Evolutionary conservation across 441 rosid genomes (phyloP), one percentile per base, ranked within the genome.

Genomic region (Jatropha multifida): DNA sequence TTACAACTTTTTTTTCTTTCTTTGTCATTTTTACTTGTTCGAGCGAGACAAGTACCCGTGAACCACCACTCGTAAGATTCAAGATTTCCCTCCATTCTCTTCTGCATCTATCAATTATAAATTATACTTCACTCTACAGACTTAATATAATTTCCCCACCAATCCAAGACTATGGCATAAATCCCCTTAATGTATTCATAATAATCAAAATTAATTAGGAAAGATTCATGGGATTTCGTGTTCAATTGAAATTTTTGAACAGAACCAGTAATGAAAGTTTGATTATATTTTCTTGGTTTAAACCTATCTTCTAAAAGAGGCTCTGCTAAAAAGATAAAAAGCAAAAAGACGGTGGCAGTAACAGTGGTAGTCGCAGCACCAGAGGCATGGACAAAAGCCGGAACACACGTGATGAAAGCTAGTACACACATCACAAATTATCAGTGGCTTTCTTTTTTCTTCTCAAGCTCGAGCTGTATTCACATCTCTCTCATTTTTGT

Each of bases 321-420:
- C 23, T 8, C 74, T 48, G 75, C 78, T 15, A 49, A 79, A 23
- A 77, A 26, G 81, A 60, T 42, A 58, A 69, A 54, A 65, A 15
- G 23, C 7, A 64, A 48, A 62, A 60, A 67, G 4, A 17, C 9
- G n/a, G 11, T 10, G 4, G 14, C n/a, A 37, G 73, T 68, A 44
- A 56, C 56, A 75, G 75, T 69, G 42, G 61, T 66, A 62, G 68
- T 75, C 52, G 58, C 5, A 27, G 37, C 0, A 32, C 60, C 40
- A 23, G 17, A 17, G 58, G 52, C 59, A 38, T 51, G 54, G 70
- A 68, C 49, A 68, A 77, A 78, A 74, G 81, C 77, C 41, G 46
- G 60, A 68, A 20, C 32, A 51, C 86, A 80, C 76, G 87, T 86
- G 85, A 82, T 3, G 4, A 74, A 78, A 74, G 81, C 72, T 23